Evolutionary conservation across 2,329 filamentous ascomycete genomes (phyloP).

Genomic region (Zymoseptoria tritici): DNA sequence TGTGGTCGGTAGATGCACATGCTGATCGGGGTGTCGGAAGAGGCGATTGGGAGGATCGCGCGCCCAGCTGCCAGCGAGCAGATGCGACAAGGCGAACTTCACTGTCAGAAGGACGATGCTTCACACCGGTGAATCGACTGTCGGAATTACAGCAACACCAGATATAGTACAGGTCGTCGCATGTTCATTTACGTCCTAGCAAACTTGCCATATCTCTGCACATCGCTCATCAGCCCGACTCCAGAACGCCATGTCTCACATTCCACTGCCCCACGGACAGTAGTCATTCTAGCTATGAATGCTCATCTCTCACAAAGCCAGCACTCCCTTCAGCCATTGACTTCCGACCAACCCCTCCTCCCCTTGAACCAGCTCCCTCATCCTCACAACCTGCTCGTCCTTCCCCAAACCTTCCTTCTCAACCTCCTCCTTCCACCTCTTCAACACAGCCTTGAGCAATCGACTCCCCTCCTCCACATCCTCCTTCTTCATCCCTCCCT

Average conservation of each 20-base stretch:
- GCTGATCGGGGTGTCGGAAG: no score
- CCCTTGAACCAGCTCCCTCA: conserved; percentile 70
- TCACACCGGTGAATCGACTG: not conserved
- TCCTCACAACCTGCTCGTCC: conserved; percentile 67
- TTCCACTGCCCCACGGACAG: not conserved
- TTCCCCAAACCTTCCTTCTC: conserved; percentile 51
- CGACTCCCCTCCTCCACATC: conserved; percentile 85
- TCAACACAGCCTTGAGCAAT: conserved; percentile 73
- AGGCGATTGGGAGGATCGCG: no score
- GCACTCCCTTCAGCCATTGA: conserved; percentile 23
- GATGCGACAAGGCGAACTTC: not conserved
- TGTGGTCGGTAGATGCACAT: no score
- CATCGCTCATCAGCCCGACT: not conserved
- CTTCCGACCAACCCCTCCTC: conserved; percentile 59
- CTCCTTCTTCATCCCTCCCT: conserved; percentile 45
- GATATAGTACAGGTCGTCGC: not conserved
- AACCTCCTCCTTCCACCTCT: conserved; percentile 72
- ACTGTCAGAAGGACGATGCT: not conserved
- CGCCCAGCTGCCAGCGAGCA: not conserved
- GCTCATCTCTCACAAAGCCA: not conserved
- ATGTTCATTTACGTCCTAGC: not conserved
- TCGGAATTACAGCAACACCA: not conserved
- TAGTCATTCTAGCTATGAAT: no score
- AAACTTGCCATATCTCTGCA: not conserved
- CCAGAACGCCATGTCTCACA: not conserved